Evolutionary conservation across 139 green algal species (phyloP).

Genomic region (Chlamydomonas urium): DNA sequence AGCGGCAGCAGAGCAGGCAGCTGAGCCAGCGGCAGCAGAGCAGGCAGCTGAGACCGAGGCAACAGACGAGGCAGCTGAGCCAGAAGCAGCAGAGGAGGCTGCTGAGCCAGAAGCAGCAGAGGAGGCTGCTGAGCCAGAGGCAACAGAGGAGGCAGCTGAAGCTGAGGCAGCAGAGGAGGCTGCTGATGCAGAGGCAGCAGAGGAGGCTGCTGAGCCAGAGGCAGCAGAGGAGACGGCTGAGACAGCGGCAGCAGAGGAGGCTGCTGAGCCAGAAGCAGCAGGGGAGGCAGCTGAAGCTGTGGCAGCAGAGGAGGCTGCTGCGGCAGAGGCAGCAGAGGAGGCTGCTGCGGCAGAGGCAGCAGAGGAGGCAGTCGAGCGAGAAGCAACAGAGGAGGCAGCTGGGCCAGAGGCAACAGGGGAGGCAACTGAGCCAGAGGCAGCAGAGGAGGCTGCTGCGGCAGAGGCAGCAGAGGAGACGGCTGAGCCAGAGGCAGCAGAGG

Average conservation of each 20-base stretch:
- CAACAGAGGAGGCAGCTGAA: not conserved
- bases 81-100: not conserved
- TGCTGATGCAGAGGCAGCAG: not conserved
- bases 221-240: not conserved
- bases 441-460: not conserved
- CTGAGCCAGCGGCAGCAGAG: not conserved
- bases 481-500: not conserved
- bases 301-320: not conserved
- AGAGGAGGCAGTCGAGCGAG: not conserved
- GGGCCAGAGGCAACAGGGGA: not conserved
- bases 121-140: not conserved
- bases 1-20: not conserved
- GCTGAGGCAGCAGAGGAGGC: not conserved
- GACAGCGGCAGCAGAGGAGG: not conserved
- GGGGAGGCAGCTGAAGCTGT: not conserved
- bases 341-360: not conserved
- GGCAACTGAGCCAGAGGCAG: not conserved
- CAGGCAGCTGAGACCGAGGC: not conserved
- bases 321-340: not conserved
- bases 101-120: not conserved
- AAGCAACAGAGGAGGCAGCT: not conserved
- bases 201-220: constrained; percentile 1
- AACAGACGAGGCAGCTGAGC: not conserved
- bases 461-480: not conserved
- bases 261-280: not conserved